Conservation (phyloP, 78 protist species). For the Chrysochromulina parva region DNA sequence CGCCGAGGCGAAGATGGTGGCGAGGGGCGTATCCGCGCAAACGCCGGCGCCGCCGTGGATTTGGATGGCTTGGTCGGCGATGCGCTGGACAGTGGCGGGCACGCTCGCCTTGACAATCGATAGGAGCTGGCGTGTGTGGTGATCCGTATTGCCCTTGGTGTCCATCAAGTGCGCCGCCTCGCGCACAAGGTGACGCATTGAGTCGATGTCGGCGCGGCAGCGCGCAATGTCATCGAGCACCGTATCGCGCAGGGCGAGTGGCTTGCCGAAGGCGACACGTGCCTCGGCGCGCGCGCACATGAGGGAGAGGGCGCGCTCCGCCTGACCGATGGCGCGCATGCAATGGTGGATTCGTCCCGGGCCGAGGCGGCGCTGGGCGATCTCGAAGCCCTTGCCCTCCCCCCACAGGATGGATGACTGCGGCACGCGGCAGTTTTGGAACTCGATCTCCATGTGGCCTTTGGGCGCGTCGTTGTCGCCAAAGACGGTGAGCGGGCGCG, state of each 20-base stretch:
- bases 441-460: constrained; percentile 67
- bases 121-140: background rate
- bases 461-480: constrained; percentile 81
- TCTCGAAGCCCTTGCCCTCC: constrained; percentile 18
- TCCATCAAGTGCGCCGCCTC: constrained; percentile 45
- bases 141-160: too few species aligned
- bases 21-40: constrained; percentile 29
- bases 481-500: constrained; percentile 58
- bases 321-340: constrained; percentile 77
- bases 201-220: constrained; percentile 57
- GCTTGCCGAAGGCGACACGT: constrained; percentile 34
- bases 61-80: constrained; percentile 70
- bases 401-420: too few species aligned
- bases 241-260: background rate
- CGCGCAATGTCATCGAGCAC: background rate
- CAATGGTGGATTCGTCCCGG: constrained; percentile 91
- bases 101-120: constrained; percentile 56
- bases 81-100: constrained; percentile 47
- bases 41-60: constrained; percentile 40
- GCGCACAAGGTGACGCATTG: constrained; percentile 58
- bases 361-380: constrained; percentile 65
- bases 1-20: background rate
- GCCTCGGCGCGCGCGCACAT: constrained; percentile 41
- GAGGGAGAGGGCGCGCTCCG: constrained; percentile 59
- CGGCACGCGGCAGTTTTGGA: constrained; percentile 59